A percentile compares a stretch with the other conserved stretches of the same genome.
Conservation (phyloP, 768 basidiomycete genomes). For the Phylloporus rhodoxanthus region DNA sequence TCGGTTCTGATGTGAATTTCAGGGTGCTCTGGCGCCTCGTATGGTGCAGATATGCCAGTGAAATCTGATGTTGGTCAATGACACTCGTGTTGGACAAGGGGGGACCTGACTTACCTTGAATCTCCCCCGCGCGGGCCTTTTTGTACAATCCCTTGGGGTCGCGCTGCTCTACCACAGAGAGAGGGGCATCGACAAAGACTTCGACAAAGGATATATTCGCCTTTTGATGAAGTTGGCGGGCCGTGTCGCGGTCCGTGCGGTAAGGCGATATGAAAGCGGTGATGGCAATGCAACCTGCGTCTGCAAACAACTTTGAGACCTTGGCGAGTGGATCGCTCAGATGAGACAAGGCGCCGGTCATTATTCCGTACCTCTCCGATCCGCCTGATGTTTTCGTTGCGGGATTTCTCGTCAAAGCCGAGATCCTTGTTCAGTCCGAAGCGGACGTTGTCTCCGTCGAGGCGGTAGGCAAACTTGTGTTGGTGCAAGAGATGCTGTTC, state of each 20-base stretch:
- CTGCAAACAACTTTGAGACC: slow-evolving; percentile 93
- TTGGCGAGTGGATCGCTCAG: slow-evolving; percentile 28
- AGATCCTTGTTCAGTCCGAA: slow-evolving; percentile 97
- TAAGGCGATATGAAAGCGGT: slow-evolving; percentile 99
- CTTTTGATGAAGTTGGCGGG: slow-evolving; percentile 74
- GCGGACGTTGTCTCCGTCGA: slow-evolving; percentile 95
- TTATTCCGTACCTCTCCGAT: slow-evolving; percentile 76
- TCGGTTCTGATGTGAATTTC: slow-evolving; percentile 93
- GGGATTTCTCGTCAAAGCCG: slow-evolving; percentile 86
- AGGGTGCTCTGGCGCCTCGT: slow-evolving; percentile 78
- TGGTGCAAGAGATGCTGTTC: slow-evolving; percentile 92
- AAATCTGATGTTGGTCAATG: slow-evolving; percentile 60
- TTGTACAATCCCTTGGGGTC: slow-evolving; percentile 98
- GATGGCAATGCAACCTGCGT: slow-evolving; percentile 77
- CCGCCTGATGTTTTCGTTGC: slow-evolving; percentile 92
- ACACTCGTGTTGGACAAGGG: background rate
- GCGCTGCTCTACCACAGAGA: slow-evolving; percentile 80
- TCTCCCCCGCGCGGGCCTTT: slow-evolving; percentile 91
- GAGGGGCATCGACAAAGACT: slow-evolving; percentile 91
- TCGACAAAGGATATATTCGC: slow-evolving; percentile 80
- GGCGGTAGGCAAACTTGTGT: slow-evolving; percentile 79
- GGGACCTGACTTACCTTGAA: slow-evolving; percentile 63
- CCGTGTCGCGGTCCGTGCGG: slow-evolving; percentile 73
- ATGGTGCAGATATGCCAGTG: slow-evolving; percentile 96
- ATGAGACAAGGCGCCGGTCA: slow-evolving; percentile 4